Evolutionary conservation across 1,284 basidiomycete genomes (phyloP).

Genomic region (Pseudozyma pruni): DNA sequence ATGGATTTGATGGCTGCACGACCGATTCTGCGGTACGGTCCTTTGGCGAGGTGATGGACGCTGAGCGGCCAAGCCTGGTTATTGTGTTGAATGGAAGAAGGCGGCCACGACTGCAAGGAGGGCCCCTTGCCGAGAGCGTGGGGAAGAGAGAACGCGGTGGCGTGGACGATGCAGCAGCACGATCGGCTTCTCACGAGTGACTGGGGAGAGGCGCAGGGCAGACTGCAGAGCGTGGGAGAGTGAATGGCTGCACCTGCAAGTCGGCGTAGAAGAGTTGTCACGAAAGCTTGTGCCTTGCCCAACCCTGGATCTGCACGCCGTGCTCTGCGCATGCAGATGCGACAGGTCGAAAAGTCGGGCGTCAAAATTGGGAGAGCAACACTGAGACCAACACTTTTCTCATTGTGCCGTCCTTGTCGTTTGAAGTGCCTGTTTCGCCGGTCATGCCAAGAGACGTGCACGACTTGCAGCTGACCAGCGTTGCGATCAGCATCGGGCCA

Average conservation of each 20-base stretch:
- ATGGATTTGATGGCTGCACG: constrained; percentile 1
- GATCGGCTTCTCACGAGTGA: too few species aligned
- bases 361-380: constrained; percentile 20
- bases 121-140: constrained; percentile 25
- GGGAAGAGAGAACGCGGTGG: constrained; percentile 1
- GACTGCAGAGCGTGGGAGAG: too few species aligned
- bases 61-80: too few species aligned
- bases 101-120: constrained; percentile 35
- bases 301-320: background rate
- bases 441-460: too few species aligned
- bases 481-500: too few species aligned
- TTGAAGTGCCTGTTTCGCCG: too few species aligned
- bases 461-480: too few species aligned
- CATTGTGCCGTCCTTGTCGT: too few species aligned
- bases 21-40: background rate
- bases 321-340: background rate
- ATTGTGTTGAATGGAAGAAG: too few species aligned
- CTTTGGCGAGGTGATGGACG: too few species aligned
- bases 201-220: too few species aligned
- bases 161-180: too few species aligned
- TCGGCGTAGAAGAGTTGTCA: constrained; percentile 17
- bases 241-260: constrained; percentile 19
- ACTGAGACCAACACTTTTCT: constrained; percentile 28
- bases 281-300: background rate
- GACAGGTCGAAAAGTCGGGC: constrained; percentile 11